Evolutionary conservation across 176 grass and related monocot genomes (phyloP).

Genomic region (Dendrocalamus sinicus): DNA sequence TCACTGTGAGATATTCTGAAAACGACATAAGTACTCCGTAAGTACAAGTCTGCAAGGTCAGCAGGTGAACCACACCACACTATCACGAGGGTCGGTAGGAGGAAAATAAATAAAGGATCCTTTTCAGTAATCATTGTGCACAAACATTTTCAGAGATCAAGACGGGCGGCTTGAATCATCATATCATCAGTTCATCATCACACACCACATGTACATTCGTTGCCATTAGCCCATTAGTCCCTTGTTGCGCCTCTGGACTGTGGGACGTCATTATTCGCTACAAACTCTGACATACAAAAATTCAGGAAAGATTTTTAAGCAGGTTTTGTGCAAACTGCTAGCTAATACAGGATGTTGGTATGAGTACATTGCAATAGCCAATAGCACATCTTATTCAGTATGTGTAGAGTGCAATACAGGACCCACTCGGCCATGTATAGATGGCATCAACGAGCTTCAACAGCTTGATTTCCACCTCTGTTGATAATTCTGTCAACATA

Average conservation of each 20-base stretch:
- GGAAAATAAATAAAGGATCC: too few species aligned
- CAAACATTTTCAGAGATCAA: neutral
- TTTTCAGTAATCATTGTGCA: neutral
- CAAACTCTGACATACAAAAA: too few species aligned
- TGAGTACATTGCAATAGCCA: neutral
- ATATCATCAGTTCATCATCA: neutral
- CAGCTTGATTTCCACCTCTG: conserved; percentile 53
- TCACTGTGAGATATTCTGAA: too few species aligned
- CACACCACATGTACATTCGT: neutral
- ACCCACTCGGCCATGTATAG: neutral
- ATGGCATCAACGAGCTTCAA: conserved; percentile 66
- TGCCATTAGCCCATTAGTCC: neutral
- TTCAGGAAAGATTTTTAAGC: neutral
- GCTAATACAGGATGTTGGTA: conserved; percentile 11
- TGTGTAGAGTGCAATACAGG: neutral
- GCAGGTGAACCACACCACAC: too few species aligned
- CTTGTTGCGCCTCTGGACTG: neutral
- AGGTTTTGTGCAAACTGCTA: neutral
- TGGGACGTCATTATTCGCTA: conserved; percentile 15
- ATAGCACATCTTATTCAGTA: conserved; percentile 47
- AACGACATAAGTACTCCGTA: too few species aligned
- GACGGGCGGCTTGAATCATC: neutral
- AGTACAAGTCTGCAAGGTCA: too few species aligned
- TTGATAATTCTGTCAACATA: conserved; percentile 66
- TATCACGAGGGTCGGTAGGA: too few species aligned